These are phyloP conservation scores for Ramalina peruviana DNA, from an alignment of 495 filamentous ascomycete species.

Conservation along the genomic window DNA sequence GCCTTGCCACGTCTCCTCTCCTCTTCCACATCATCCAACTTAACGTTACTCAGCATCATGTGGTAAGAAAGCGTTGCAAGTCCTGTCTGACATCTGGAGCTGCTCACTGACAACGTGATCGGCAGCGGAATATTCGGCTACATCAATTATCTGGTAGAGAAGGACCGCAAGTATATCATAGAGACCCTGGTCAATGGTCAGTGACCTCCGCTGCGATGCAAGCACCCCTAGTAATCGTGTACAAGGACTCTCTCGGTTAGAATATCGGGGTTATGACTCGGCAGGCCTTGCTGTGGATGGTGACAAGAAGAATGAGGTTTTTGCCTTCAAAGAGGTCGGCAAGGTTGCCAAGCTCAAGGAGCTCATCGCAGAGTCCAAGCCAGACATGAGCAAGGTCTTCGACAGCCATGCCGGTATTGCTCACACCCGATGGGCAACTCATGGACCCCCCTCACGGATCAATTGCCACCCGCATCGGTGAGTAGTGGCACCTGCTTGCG, in stretches of 20 bases:
- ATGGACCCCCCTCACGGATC: slow-evolving; percentile 78
- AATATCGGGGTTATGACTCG: slow-evolving; percentile 57
- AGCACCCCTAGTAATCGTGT: background rate
- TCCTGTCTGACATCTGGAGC: background rate
- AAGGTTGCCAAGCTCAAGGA: slow-evolving; percentile 94
- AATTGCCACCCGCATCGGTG: slow-evolving; percentile 99
- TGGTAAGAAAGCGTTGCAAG: slow-evolving; percentile 9
- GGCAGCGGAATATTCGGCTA: slow-evolving; percentile 96
- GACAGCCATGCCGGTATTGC: slow-evolving; percentile 97
- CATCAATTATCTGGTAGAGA: slow-evolving; percentile 82
- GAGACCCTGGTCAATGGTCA: slow-evolving; percentile 83
- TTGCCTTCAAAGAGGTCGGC: slow-evolving; percentile 96
- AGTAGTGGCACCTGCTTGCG: slow-evolving; percentile 16
- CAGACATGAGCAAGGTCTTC: slow-evolving; percentile 80
- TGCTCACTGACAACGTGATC: background rate
- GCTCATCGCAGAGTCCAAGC: slow-evolving; percentile 70
- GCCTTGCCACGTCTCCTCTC: no score
- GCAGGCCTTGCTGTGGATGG: slow-evolving; percentile 93
- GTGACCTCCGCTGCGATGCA: background rate
- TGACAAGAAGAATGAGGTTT: slow-evolving; percentile 95
- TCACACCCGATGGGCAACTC: slow-evolving; percentile 97
- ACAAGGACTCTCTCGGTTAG: slow-evolving; percentile 29
- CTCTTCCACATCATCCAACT: no score
- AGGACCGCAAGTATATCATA: slow-evolving; percentile 88
- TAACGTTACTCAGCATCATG: slow-evolving; percentile 2